A percentile compares a stretch with the other conserved stretches of the same genome.
Evolutionary conservation across 1,284 basidiomycete species (phyloP).

Genomic region (Thelephora terrestris): DNA sequence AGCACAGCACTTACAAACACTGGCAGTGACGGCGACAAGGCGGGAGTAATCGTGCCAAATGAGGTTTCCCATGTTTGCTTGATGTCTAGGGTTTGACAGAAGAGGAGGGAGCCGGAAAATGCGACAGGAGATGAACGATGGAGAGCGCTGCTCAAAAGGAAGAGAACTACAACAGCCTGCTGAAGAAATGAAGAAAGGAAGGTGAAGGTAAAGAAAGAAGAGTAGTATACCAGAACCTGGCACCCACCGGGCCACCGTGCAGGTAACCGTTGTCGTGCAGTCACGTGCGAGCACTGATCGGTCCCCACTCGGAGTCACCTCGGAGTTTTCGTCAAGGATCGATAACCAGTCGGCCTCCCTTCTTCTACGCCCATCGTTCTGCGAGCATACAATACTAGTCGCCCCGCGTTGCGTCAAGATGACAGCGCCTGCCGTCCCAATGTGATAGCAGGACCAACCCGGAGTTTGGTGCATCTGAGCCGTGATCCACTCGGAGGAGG

Average conservation of each 20-base stretch:
- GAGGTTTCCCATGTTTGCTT: constrained; percentile 60
- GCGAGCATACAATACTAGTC: too few relatives aligned
- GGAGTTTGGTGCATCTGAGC: too few relatives aligned
- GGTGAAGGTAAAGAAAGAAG: constrained; percentile 17
- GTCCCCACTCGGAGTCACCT: too few relatives aligned
- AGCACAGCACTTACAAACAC: constrained; percentile 50
- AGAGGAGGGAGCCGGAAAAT: constrained; percentile 10
- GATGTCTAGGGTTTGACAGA: constrained; percentile 6
- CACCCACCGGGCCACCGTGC: neutral
- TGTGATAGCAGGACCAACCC: too few relatives aligned
- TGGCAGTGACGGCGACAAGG: constrained; percentile 61
- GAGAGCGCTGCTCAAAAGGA: constrained; percentile 23
- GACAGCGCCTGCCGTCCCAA: too few relatives aligned
- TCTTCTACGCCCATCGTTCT: too few relatives aligned
- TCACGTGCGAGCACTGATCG: neutral
- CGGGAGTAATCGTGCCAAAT: constrained; percentile 78
- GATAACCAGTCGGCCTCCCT: too few relatives aligned
- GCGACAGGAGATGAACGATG: constrained; percentile 11
- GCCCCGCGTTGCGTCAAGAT: too few relatives aligned
- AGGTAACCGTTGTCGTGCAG: neutral
- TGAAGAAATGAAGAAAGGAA: constrained; percentile 22
- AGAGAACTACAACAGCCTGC: constrained; percentile 14
- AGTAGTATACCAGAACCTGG: constrained; percentile 15
- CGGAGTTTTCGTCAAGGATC: too few relatives aligned
- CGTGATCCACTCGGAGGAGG: too few relatives aligned